Evolutionary conservation across 495 filamentous ascomycete species (phyloP), one percentile per base, ranked within the genome.

Genomic region (Staphylotrichum tortipilum): DNA sequence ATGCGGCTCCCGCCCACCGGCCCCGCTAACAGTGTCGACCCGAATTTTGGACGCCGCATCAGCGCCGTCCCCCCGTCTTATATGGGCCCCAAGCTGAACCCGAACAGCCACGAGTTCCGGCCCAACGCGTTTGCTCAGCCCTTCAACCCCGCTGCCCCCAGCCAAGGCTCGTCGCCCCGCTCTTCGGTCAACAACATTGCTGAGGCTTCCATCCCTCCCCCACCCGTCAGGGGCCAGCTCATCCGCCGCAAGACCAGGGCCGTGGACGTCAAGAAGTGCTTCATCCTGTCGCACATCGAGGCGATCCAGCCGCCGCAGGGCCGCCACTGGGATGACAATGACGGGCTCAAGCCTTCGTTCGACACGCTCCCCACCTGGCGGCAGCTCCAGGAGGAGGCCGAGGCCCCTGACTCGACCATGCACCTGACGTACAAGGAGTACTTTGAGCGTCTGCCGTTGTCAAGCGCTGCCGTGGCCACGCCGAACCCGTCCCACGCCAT

Each of bases 331-430:
- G 68, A 74, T 17, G 74, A 75, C 26, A 94, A 88, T 59, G 84
- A 84, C 22, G 86, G 87, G 17, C 80, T 96, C 26, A 80, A 80
- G 26, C 81, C 78, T 11, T 78, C 89, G 22, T 94, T 84, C 64
- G 81, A 83, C 42, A 94, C 89, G 0, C 74, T 70, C 11, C 89
- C 89, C 2, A 88, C 81, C 7, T 96, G 89, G 88, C 81, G 83
- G 36, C 68, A 71, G 49, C 65, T 76, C 5, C 60, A 78, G 23
- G 72, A 78, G 8, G 77, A 77, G 29, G 78, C 78, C 31, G 78
- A 85, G 50, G 81, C 84, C 22, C 79, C 81, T 26, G 70, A 73
- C 43, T 77, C 75, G 11, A 74, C 72, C 8, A 78, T 78, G 68
- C 66, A 63, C 49, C 50, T 75, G 42, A 83, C 80, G 0, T 94